A percentile compares a stretch with the other conserved stretches of the same genome.
phyloP scores from a whole-genome alignment of 805 yeast species.

The Kazachstania kunashirensis region DNA sequence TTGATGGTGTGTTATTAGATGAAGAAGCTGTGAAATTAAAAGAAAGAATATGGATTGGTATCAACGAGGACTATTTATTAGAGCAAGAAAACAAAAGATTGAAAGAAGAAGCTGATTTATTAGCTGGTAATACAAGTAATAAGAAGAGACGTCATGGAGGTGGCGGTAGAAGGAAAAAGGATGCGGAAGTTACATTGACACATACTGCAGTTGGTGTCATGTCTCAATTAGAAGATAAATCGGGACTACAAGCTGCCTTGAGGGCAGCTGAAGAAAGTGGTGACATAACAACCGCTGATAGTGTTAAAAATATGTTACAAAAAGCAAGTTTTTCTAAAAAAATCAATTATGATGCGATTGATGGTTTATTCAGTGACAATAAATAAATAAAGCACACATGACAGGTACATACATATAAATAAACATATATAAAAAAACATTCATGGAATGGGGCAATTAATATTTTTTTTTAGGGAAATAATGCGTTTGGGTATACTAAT shows the following conservation, averaged over 20 bases:
- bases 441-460: too few species aligned
- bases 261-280: conserved; percentile 29
- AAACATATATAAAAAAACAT: too few species aligned
- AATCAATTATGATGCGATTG: conserved; percentile 79
- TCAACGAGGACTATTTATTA: conserved; percentile 74
- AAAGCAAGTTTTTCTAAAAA: conserved; percentile 76
- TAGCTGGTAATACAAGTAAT: conserved; percentile 63
- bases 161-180: conserved; percentile 17
- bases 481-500: too few species aligned
- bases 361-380: conserved; percentile 34
- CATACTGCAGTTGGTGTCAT: conserved; percentile 18
- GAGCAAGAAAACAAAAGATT: conserved; percentile 80
- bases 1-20: conserved; percentile 48
- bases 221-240: conserved; percentile 20
- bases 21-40: conserved; percentile 65
- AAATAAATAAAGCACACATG: neutral
- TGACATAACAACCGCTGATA: conserved; percentile 57
- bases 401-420: too few species aligned
- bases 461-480: too few species aligned
- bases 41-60: conserved; percentile 81
- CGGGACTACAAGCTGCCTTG: conserved; percentile 34
- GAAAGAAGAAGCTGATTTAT: conserved; percentile 76
- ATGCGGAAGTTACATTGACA: conserved; percentile 13
- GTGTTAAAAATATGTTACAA: conserved; percentile 66
- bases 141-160: conserved; percentile 35